These are phyloP conservation scores for Boletus speciosus DNA, from an alignment of 768 basidiomycete genomes.

Conservation along the genomic window DNA sequence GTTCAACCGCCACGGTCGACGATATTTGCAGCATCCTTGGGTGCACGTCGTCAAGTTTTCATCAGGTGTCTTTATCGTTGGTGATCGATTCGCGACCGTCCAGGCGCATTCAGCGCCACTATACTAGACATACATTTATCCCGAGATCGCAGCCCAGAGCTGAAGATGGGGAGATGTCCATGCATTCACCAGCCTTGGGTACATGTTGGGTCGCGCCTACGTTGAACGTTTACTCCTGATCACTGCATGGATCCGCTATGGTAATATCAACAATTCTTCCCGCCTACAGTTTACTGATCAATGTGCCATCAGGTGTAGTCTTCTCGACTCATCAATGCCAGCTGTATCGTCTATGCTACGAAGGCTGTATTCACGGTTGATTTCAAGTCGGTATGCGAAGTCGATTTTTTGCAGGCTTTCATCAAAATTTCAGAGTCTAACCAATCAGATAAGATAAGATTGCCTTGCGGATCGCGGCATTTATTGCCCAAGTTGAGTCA, in stretches of 20 bases:
- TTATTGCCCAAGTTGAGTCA: slow-evolving; percentile 2
- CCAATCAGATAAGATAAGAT: slow-evolving; percentile 25
- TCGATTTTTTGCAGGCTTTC: not conserved
- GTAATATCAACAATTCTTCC: not conserved
- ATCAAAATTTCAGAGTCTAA: not conserved
- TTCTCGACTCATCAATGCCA: not conserved
- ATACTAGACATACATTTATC: not conserved
- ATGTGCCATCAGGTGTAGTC: not conserved
- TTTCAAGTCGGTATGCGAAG: not conserved
- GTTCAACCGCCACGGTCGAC: not conserved
- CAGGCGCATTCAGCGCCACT: too few species aligned
- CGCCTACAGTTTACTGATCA: not conserved
- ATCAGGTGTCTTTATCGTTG: too few species aligned
- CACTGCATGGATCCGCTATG: not conserved
- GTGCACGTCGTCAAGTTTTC: too few species aligned
- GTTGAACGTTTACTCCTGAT: not conserved
- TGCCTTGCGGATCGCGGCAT: slow-evolving; percentile 6
- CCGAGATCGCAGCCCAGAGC: too few species aligned
- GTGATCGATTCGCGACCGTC: too few species aligned
- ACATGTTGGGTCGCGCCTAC: not conserved
- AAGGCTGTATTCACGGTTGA: not conserved
- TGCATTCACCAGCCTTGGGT: not conserved
- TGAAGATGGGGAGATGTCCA: not conserved
- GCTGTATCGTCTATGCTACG: not conserved
- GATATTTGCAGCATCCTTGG: not conserved